Percentiles rank a stretch among this genome's conserved stretches.
These are phyloP conservation scores for Lotmaria passim DNA, from an alignment of 208 protist species.

Conservation along the genomic window DNA sequence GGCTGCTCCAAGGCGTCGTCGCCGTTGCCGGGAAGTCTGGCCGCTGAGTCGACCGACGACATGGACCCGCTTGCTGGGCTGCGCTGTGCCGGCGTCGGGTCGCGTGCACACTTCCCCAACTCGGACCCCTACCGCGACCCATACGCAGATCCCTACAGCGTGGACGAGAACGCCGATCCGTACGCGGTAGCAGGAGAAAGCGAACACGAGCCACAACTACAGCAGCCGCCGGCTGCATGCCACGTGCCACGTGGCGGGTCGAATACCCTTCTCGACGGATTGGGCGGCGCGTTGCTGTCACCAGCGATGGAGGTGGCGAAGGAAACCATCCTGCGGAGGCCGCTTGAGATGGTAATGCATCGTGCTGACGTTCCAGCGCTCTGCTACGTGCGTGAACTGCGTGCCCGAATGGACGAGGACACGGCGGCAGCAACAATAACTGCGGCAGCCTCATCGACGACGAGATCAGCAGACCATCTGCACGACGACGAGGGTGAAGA, in stretches of 20 bases:
- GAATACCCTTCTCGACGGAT: conserved; percentile 12
- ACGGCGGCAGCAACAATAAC: not conserved
- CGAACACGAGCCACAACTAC: not conserved
- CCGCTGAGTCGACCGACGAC: not conserved
- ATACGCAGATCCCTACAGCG: conserved; percentile 32
- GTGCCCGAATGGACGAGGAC: conserved; percentile 38
- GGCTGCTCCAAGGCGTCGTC: not conserved
- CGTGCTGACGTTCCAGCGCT: conserved; percentile 56
- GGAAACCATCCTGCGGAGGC: conserved; percentile 36
- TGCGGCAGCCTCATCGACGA: not conserved
- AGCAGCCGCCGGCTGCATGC: not conserved
- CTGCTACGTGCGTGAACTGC: conserved; percentile 68
- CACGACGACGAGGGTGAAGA: not conserved
- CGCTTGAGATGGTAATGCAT: conserved; percentile 46
- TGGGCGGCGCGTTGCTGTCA: conserved; percentile 4
- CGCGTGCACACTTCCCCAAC: not conserved
- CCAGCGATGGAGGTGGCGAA: conserved; percentile 16
- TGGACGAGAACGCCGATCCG: conserved; percentile 17
- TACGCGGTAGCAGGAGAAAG: conserved; percentile 17
- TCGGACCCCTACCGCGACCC: conserved; percentile 18
- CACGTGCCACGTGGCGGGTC: conserved; percentile 6
- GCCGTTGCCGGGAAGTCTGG: not conserved
- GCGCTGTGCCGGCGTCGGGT: not conserved
- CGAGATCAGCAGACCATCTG: not conserved
- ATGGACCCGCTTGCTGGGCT: conserved; percentile 28